phyloP scores from a whole-genome alignment of 1,139 yeast species.

The Starmera stellimalicola region DNA sequence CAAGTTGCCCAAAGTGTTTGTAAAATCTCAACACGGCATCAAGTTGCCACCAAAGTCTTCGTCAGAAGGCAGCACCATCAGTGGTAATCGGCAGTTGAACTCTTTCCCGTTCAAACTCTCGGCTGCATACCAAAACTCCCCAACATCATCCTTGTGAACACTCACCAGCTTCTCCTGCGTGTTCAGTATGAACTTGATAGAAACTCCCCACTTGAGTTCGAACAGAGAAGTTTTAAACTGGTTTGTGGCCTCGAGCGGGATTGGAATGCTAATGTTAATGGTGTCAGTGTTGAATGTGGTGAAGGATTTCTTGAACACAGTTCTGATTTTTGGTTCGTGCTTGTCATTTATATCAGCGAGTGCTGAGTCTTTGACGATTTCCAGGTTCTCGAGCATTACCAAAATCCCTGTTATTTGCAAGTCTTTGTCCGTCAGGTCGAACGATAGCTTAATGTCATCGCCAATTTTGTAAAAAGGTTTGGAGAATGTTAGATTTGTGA shows the following conservation, averaged over 20 bases:
- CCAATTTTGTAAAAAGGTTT: constrained; percentile 41
- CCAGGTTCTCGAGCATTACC: constrained; percentile 22
- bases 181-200: constrained; percentile 21
- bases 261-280: constrained; percentile 20
- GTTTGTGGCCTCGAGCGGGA: constrained; percentile 24
- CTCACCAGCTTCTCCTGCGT: constrained; percentile 4
- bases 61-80: constrained; percentile 21
- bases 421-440: constrained; percentile 19
- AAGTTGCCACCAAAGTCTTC: constrained; percentile 18
- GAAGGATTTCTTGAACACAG: constrained; percentile 21
- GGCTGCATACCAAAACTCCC: constrained; percentile 14
- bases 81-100: constrained; percentile 22
- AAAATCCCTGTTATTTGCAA: constrained; percentile 22
- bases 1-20: constrained; percentile 6
- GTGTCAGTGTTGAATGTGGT: constrained; percentile 19
- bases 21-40: background rate
- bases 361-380: constrained; percentile 21
- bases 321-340: constrained; percentile 12
- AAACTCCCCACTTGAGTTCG: constrained; percentile 26
- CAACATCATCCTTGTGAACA: constrained; percentile 13
- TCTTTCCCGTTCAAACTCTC: constrained; percentile 23
- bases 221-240: constrained; percentile 28
- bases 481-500: constrained; percentile 24
- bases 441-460: constrained; percentile 35
- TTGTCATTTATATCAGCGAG: constrained; percentile 9